Conservation (phyloP, 495 filamentous ascomycete species). For the Xylaria scruposa region DNA sequence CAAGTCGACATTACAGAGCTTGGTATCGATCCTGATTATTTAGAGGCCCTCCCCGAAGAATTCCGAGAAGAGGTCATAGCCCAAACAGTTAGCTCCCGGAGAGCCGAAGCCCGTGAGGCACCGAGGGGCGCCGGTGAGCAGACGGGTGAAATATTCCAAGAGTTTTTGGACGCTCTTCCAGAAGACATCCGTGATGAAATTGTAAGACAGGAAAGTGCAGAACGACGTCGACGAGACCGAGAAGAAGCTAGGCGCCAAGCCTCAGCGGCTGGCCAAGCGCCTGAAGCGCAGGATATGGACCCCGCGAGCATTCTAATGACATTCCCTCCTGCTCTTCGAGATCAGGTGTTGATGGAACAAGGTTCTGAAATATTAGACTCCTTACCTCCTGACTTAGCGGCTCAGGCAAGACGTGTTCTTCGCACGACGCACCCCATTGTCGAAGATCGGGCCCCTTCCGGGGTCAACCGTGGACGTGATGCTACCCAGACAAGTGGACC, state of each 20-base stretch:
- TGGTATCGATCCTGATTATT: slow-evolving; percentile 91
- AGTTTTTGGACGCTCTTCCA: slow-evolving; percentile 93
- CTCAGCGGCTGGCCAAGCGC: slow-evolving; percentile 57
- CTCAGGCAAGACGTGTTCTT: slow-evolving; percentile 76
- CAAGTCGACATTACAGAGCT: slow-evolving; percentile 90
- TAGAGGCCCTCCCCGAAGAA: slow-evolving; percentile 93
- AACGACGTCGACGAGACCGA: slow-evolving; percentile 87
- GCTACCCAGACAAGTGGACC: slow-evolving; percentile 37
- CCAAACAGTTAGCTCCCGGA: slow-evolving; percentile 80
- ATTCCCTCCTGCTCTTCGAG: slow-evolving; percentile 81
- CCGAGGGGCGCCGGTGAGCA: slow-evolving; percentile 71
- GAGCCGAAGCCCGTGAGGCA: slow-evolving; percentile 74
- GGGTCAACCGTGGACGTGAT: slow-evolving; percentile 38
- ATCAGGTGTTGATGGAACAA: slow-evolving; percentile 87
- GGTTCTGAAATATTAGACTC: slow-evolving; percentile 86
- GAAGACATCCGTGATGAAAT: slow-evolving; percentile 89
- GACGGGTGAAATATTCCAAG: slow-evolving; percentile 81
- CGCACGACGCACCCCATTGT: slow-evolving; percentile 35
- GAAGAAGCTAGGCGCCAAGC: slow-evolving; percentile 69
- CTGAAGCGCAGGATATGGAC: slow-evolving; percentile 84
- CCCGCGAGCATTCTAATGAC: slow-evolving; percentile 90
- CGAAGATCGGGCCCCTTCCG: slow-evolving; percentile 33
- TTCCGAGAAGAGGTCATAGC: slow-evolving; percentile 94
- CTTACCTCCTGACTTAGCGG: slow-evolving; percentile 82
- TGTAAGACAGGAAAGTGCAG: slow-evolving; percentile 84